Evolutionary conservation across 2,329 filamentous ascomycete species (phyloP), one percentile per base, ranked within the genome.

Genomic region (Endoconidiophora polonica): DNA sequence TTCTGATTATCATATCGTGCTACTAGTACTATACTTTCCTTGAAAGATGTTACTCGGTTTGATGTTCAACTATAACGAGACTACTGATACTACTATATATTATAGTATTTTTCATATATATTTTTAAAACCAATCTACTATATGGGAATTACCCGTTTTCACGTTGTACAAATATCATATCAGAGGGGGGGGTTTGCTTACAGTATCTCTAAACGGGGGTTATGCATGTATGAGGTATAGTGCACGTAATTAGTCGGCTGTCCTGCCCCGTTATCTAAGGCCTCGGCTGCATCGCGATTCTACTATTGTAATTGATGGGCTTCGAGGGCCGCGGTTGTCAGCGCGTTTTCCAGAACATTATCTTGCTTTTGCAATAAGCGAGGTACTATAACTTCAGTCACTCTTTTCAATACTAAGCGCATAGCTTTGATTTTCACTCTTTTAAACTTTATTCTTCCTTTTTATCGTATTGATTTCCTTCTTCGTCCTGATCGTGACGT

Each of bases 241-340:
- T 33, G 29, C 29, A 33, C 29, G 29, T 33, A 33, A 33, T 33
- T 33, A 33, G 29, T 33, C 29, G 20, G 22, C 16, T 16, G 33
- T 48, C 45, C 44, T 48, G 40, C 50, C 50, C 50, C 50, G 39
- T 22, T 52, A 42, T 24, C 22, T 20, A 33, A 20, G 48, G 50
- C 50, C 50, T 52, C 45, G 50, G 50, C 46, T 50, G 23, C 22
- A 46, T 52, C 45, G 50, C 50, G 50, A 52, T 20, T 18, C 45
- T 29, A 14, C 29, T 7, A 33, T 33, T 10, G 7, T 33, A 33
- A 33, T 33, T 10, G 29, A 33, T 37, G 6, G 38, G 33, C 29
- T 46, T 20, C 24, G 24, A 26, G 14, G 29, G 18, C 44, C 26
- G 20, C 44, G 44, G 44, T 46, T 22, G 20, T n/a, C 38, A 29